Evolutionary conservation across 495 filamentous ascomycete genomes (phyloP).

Genomic region (Cairneyella variabilis): DNA sequence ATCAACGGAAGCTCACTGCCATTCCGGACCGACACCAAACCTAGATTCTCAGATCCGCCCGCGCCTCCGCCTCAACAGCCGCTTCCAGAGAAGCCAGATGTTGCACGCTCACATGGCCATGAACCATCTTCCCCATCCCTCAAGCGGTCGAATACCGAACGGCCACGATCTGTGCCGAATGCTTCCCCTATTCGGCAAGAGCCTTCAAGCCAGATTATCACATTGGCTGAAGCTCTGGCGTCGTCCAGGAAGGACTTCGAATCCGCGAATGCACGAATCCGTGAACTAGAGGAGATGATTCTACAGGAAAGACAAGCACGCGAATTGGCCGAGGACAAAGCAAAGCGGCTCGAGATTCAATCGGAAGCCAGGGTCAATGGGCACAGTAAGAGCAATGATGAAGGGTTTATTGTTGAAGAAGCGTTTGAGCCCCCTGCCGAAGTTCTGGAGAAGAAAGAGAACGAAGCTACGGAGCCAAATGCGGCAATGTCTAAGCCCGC

Average conservation of each 20-base stretch:
- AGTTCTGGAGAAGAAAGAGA: conserved; percentile 20
- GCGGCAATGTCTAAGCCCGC: conserved; percentile 35
- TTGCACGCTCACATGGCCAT: conserved; percentile 41
- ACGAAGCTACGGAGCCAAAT: conserved; percentile 29
- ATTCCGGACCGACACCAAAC: conserved; percentile 53
- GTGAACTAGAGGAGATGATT: conserved; percentile 75
- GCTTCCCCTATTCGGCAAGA: conserved; percentile 61
- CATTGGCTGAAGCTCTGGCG: conserved; percentile 76
- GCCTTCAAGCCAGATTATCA: conserved; percentile 66
- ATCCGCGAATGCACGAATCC: conserved; percentile 69
- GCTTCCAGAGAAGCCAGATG: conserved; percentile 84
- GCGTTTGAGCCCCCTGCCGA: conserved; percentile 32
- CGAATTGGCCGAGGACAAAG: conserved; percentile 76
- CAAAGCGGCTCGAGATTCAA: conserved; percentile 61
- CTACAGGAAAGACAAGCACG: conserved; percentile 76
- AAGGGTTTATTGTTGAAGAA: conserved; percentile 27
- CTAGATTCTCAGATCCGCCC: conserved; percentile 82
- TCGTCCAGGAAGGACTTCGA: conserved; percentile 80
- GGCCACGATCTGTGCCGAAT: conserved; percentile 52
- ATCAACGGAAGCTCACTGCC: conserved; percentile 37
- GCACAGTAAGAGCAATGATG: conserved; percentile 19
- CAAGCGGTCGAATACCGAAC: conserved; percentile 72
- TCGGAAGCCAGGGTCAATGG: conserved; percentile 32
- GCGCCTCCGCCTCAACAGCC: conserved; percentile 90
- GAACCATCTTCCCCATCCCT: conserved; percentile 48